Conservation (phyloP, 73 alveolate species). For the Paramecium pentaurelia region DNA sequence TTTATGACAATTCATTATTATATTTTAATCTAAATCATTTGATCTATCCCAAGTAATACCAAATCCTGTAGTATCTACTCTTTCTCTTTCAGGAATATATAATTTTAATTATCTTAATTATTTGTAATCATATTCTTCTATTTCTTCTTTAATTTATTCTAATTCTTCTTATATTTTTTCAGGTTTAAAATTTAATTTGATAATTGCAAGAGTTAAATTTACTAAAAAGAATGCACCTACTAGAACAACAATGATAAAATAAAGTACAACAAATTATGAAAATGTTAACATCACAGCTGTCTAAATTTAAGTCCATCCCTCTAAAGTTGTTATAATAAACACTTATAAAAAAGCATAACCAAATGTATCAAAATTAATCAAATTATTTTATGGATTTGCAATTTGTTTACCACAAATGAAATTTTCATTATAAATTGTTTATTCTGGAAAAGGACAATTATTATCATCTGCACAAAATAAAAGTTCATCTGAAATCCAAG, state of each 20-base stretch:
- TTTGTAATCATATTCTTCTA: neutral
- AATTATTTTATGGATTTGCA: slow-evolving; percentile 85
- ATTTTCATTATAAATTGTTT: slow-evolving; percentile 67
- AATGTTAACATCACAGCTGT: slow-evolving; percentile 57
- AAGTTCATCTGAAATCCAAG: slow-evolving; percentile 35
- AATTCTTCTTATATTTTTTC: slow-evolving; percentile 73
- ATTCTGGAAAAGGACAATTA: slow-evolving; percentile 57
- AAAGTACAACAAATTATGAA: slow-evolving; percentile 60
- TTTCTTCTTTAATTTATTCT: neutral
- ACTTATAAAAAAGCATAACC: slow-evolving; percentile 70
- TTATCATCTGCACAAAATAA: slow-evolving; percentile 1
- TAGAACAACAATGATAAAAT: slow-evolving; percentile 78
- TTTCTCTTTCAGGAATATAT: slow-evolving; percentile 1
- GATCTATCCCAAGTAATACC: neutral
- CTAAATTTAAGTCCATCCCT: slow-evolving; percentile 90
- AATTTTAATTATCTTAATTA: slow-evolving; percentile 1
- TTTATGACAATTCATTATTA: neutral
- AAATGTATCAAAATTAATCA: slow-evolving; percentile 82
- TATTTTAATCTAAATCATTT: neutral
- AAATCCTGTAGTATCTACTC: neutral
- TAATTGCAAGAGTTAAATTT: slow-evolving; percentile 89
- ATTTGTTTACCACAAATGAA: slow-evolving; percentile 89
- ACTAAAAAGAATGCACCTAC: slow-evolving; percentile 88
- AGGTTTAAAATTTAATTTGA: slow-evolving; percentile 88
- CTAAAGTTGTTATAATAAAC: slow-evolving; percentile 80